Conservation (phyloP, 1,284 basidiomycete genomes). For the Amylostereum chailletii region DNA sequence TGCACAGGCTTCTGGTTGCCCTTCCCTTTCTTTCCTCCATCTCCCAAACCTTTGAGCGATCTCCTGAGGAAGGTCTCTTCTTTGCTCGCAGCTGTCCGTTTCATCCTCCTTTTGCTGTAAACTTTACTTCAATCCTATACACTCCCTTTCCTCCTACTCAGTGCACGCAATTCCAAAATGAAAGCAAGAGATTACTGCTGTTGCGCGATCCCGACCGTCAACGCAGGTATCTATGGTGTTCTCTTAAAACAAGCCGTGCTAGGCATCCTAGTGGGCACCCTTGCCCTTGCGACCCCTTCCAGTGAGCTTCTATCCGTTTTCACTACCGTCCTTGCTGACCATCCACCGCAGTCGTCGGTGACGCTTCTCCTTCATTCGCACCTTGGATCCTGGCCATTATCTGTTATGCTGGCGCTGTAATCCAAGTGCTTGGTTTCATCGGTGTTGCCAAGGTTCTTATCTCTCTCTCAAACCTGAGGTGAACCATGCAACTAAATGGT, state of each 20-base stretch:
- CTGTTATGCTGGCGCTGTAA: constrained; percentile 61
- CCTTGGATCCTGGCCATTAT: constrained; percentile 68
- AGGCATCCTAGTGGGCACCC: constrained; percentile 63
- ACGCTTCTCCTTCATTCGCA: constrained; percentile 67
- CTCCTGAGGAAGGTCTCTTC: too few relatives aligned
- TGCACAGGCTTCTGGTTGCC: too few relatives aligned
- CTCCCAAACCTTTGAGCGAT: not conserved
- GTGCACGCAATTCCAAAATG: constrained; percentile 19
- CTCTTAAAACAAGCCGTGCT: constrained; percentile 69
- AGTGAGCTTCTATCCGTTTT: constrained; percentile 39
- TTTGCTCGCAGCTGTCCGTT: not conserved
- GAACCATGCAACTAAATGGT: not conserved
- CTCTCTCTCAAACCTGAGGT: too few relatives aligned
- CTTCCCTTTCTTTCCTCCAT: not conserved
- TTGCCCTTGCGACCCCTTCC: constrained; percentile 71
- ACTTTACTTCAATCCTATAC: not conserved
- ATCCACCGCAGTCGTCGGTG: constrained; percentile 65
- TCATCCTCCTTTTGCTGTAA: not conserved
- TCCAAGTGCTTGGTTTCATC: constrained; percentile 77
- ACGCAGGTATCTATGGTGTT: constrained; percentile 80
- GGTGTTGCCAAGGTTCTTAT: constrained; percentile 61
- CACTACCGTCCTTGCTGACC: constrained; percentile 6
- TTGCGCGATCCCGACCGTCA: constrained; percentile 79
- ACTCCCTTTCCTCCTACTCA: not conserved
- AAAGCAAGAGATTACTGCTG: constrained; percentile 72